A percentile compares a stretch with the other conserved stretches of the same genome.
Conservation (phyloP, 257 asterid genomes). For the Rehmannia glutinosa region DNA sequence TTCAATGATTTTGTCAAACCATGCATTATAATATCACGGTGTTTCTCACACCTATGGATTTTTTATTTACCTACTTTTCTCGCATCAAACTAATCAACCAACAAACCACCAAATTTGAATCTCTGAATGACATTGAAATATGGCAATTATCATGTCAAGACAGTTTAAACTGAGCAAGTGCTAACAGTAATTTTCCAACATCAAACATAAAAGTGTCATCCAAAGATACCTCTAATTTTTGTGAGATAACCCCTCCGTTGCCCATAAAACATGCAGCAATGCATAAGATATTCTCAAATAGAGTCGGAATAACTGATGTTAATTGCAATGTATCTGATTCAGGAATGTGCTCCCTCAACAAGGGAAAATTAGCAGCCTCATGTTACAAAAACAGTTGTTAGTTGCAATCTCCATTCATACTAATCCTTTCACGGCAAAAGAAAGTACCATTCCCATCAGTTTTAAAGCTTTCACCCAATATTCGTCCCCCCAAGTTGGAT, state of each 20-base stretch:
- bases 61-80: neutral
- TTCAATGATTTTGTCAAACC: neutral
- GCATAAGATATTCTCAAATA: too few species aligned
- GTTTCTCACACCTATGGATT: neutral
- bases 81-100: neutral
- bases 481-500: neutral
- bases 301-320: too few species aligned
- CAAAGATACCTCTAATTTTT: neutral
- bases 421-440: too few species aligned
- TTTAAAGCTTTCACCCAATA: too few species aligned
- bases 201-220: neutral
- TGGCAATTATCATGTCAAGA: neutral
- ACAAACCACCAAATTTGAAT: neutral
- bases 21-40: neutral
- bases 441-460: too few species aligned
- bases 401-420: too few species aligned
- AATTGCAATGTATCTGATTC: too few species aligned
- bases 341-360: too few species aligned
- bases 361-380: too few species aligned
- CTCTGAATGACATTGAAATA: neutral
- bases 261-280: neutral
- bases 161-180: neutral
- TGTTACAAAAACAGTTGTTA: too few species aligned
- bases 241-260: neutral
- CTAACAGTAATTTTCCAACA: neutral